Percentiles rank a stretch among this genome's conserved stretches.
phyloP scores from a whole-genome alignment of 2,329 filamentous ascomycete species.

The Trichoderma simmonsii region DNA sequence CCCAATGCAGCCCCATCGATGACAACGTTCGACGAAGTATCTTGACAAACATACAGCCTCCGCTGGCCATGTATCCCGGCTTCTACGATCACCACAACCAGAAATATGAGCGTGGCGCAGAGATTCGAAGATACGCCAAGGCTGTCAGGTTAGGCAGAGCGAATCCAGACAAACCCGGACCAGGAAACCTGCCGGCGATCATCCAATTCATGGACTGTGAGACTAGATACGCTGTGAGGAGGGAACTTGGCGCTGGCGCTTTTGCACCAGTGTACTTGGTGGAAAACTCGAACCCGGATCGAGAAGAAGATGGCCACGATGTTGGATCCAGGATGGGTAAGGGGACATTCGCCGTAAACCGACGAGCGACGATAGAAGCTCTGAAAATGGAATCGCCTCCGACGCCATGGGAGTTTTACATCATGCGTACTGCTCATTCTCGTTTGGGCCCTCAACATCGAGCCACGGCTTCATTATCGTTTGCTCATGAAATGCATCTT shows the following conservation, averaged over 20 bases:
- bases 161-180: constrained; percentile 59
- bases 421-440: constrained; percentile 77
- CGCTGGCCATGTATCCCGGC: constrained; percentile 70
- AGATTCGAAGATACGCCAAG: constrained; percentile 81
- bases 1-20: constrained; percentile 86
- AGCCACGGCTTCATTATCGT: constrained; percentile 72
- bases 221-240: constrained; percentile 71
- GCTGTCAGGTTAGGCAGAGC: constrained; percentile 56
- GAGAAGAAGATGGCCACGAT: constrained; percentile 44
- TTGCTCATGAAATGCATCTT: constrained; percentile 85
- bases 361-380: constrained; percentile 67
- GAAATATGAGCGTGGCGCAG: constrained; percentile 62
- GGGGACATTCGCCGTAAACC: constrained; percentile 54
- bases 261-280: constrained; percentile 95
- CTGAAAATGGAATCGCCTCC: constrained; percentile 93
- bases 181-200: constrained; percentile 56
- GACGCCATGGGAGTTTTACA: constrained; percentile 92
- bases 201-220: constrained; percentile 65
- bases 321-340: constrained; percentile 57
- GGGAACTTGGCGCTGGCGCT: constrained; percentile 86
- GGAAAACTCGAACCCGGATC: constrained; percentile 61
- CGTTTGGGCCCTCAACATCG: constrained; percentile 71
- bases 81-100: constrained; percentile 71
- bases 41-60: constrained; percentile 68
- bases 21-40: constrained; percentile 72